Conservation (phyloP, 1,284 basidiomycete genomes). For the Austroboletus sp. region DNA sequence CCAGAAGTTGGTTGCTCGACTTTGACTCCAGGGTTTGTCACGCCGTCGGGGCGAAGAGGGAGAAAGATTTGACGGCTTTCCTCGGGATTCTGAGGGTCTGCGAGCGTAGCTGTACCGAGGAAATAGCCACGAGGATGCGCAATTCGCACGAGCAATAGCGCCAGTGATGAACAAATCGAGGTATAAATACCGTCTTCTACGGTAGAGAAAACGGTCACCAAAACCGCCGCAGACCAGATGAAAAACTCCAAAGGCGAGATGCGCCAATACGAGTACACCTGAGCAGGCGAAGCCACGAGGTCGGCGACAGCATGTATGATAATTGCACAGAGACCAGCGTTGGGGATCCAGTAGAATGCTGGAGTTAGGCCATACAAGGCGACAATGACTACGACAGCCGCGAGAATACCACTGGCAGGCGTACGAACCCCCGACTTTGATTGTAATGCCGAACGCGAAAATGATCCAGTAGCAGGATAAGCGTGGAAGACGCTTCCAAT, state of each 20-base stretch:
- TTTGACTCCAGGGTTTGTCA: constrained; percentile 66
- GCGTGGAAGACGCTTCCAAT: constrained; percentile 82
- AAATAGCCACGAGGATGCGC: constrained; percentile 90
- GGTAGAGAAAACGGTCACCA: constrained; percentile 81
- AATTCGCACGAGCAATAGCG: constrained; percentile 81
- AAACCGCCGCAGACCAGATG: constrained; percentile 84
- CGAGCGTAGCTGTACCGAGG: constrained; percentile 68
- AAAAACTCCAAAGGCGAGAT: constrained; percentile 89
- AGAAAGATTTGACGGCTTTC: constrained; percentile 76
- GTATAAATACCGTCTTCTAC: constrained; percentile 96
- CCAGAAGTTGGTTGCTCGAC: constrained; percentile 80
- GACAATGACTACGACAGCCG: constrained; percentile 84
- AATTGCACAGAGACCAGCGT: constrained; percentile 76
- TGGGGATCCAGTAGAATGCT: constrained; percentile 86
- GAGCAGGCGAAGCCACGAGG: constrained; percentile 80
- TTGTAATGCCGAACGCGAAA: constrained; percentile 94
- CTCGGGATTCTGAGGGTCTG: constrained; percentile 28
- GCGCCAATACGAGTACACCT: constrained; percentile 91
- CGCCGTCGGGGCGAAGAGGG: constrained; percentile 59
- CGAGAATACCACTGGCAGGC: constrained; percentile 83
- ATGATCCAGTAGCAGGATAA: constrained; percentile 96
- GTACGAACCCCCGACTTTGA: constrained; percentile 95
- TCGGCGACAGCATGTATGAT: constrained; percentile 96
- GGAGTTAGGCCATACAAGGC: constrained; percentile 89
- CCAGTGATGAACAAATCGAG: constrained; percentile 75